Percentiles rank a stretch among this genome's conserved stretches.
These are phyloP conservation scores for Cyberlindnera samutprakarnensis DNA, from an alignment of 805 yeast genomes.

Conservation along the genomic window DNA sequence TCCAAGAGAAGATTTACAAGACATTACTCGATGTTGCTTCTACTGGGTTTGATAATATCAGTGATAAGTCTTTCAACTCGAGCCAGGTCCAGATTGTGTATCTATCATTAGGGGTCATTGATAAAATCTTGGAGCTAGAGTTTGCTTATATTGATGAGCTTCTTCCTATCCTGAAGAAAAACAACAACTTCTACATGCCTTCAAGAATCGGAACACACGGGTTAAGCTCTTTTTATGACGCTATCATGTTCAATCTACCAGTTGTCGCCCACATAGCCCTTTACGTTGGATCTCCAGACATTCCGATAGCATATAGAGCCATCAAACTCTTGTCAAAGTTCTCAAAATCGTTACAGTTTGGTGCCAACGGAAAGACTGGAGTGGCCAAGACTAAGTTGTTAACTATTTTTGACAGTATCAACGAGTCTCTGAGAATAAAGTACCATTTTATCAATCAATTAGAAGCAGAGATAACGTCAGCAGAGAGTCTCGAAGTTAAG, in stretches of 20 bases:
- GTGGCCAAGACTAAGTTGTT: conserved; percentile 53
- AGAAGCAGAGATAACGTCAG: conserved; percentile 35
- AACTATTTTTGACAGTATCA: conserved; percentile 64
- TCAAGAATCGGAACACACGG: conserved; percentile 48
- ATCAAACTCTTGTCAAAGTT: conserved; percentile 46
- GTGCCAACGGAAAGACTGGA: conserved; percentile 18
- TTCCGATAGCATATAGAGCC: conserved; percentile 43
- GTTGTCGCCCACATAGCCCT: conserved; percentile 68
- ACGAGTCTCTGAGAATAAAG: conserved; percentile 70
- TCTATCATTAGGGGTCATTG: conserved; percentile 36
- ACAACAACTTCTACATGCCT: conserved; percentile 24
- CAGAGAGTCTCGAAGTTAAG: conserved; percentile 41
- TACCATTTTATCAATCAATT: conserved; percentile 66
- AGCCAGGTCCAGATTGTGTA: conserved; percentile 30
- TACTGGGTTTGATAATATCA: conserved; percentile 51
- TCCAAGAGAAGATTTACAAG: conserved; percentile 47
- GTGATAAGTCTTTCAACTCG: conserved; percentile 29
- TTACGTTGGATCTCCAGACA: conserved; percentile 55
- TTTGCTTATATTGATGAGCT: conserved; percentile 50
- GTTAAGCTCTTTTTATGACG: conserved; percentile 58
- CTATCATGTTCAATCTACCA: conserved; percentile 62
- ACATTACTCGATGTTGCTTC: conserved; percentile 50
- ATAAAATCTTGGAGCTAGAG: conserved; percentile 44
- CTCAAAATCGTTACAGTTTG: conserved; percentile 41
- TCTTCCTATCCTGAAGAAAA: conserved; percentile 40